A percentile compares a stretch with the other conserved stretches of the same genome.
Conservation (phyloP, 768 basidiomycete species). For the Leccinum subtestaceum region DNA sequence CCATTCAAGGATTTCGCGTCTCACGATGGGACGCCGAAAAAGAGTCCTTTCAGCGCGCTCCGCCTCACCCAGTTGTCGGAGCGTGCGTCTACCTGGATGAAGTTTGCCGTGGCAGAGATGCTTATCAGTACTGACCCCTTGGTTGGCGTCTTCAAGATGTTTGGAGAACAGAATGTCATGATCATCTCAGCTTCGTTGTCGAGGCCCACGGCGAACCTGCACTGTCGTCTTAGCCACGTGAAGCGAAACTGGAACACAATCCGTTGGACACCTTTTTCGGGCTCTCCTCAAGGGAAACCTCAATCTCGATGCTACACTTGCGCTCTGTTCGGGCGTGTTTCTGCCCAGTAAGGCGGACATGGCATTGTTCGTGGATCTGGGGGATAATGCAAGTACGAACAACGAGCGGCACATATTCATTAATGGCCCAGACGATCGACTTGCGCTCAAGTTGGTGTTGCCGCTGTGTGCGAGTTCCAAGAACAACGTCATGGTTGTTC, state of each 20-base stretch:
- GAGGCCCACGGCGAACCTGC: constrained; percentile 21
- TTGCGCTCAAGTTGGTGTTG: constrained; percentile 76
- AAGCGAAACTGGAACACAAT: constrained; percentile 37
- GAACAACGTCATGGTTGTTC: constrained; percentile 71
- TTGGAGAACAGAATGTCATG: constrained; percentile 67
- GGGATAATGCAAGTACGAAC: constrained; percentile 26
- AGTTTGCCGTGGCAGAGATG: constrained; percentile 69
- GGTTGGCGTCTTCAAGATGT: constrained; percentile 72
- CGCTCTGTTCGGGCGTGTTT: constrained; percentile 87
- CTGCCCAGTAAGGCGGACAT: constrained; percentile 67
- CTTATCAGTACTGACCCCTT: constrained; percentile 66
- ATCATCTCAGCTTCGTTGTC: constrained; percentile 66
- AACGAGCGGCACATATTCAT: constrained; percentile 70
- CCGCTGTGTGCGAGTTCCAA: constrained; percentile 67
- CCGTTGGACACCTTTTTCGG: constrained; percentile 83
- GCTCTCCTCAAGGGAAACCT: constrained; percentile 45
- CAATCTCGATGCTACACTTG: constrained; percentile 61
- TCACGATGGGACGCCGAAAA: neutral
- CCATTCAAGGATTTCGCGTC: constrained; percentile 8
- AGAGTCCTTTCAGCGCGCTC: constrained; percentile 58
- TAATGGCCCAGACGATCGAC: constrained; percentile 91
- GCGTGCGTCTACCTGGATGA: constrained; percentile 84
- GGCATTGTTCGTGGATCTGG: constrained; percentile 82
- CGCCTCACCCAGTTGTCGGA: constrained; percentile 88
- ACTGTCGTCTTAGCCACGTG: constrained; percentile 9